Evolutionary conservation across 139 green algal species (phyloP).

Genomic region (Spirogloea muscicola): DNA sequence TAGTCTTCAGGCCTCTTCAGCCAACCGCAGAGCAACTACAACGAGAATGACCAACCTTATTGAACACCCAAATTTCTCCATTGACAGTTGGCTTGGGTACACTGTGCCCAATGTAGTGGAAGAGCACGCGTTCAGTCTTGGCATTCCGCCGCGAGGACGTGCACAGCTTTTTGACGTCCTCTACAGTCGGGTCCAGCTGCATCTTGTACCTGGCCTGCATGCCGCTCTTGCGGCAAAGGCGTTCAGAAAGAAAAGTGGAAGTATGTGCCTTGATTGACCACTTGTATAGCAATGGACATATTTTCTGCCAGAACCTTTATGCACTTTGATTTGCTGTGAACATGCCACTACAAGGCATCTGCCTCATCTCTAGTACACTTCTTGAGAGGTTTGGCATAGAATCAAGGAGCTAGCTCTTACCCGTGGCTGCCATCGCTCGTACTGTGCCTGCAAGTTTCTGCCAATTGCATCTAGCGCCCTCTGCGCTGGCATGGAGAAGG

Average conservation of each 20-base stretch:
- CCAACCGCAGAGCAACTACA: no score
- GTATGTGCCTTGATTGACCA: no score
- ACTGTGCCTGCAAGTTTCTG: slow-evolving; percentile 98
- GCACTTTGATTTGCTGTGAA: no score
- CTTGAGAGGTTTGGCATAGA: no score
- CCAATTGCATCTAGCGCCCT: slow-evolving; percentile 95
- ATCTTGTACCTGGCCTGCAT: slow-evolving; percentile 75
- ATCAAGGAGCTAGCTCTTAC: no score
- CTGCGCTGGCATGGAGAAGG: slow-evolving; percentile 81
- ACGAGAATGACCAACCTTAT: slow-evolving; percentile 56
- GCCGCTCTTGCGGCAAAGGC: no score
- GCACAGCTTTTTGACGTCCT: slow-evolving; percentile 96
- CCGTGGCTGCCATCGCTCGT: slow-evolving; percentile 96
- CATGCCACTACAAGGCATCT: no score
- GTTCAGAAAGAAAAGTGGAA: no score
- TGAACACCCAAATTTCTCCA: slow-evolving; percentile 97
- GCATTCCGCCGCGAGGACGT: slow-evolving; percentile 72
- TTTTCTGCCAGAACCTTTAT: no score
- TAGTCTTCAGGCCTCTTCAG: no score
- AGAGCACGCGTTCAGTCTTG: slow-evolving; percentile 93
- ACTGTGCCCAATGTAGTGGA: slow-evolving; percentile 99
- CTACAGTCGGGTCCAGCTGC: slow-evolving; percentile 92
- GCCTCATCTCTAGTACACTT: no score
- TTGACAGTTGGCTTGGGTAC: slow-evolving; percentile 94
- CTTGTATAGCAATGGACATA: no score